These are phyloP conservation scores for Aethionema arabicum DNA, from an alignment of 345 rosid species.

Conservation along the genomic window DNA sequence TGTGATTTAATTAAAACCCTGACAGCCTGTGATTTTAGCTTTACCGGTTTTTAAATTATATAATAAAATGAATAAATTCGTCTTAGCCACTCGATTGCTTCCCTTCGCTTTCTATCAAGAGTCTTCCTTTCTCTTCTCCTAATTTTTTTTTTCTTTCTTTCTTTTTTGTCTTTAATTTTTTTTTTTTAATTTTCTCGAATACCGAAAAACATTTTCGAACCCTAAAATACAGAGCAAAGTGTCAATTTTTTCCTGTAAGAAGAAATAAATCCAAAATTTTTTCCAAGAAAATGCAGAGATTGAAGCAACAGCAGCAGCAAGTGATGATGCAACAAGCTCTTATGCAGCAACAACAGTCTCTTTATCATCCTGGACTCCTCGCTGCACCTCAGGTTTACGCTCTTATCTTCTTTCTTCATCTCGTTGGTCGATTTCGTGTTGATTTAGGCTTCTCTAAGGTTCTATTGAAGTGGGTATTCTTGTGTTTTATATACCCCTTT, in stretches of 20 bases:
- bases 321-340: slow-evolving; percentile 97
- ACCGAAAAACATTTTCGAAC: slow-evolving; percentile 32
- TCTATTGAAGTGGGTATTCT: not conserved
- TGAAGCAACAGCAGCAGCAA: slow-evolving; percentile 68
- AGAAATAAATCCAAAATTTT: not conserved
- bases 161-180: not conserved
- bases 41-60: slow-evolving; percentile 1
- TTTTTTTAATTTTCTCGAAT: slow-evolving; percentile 2
- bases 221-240: slow-evolving; percentile 35
- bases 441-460: slow-evolving; percentile 2
- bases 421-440: slow-evolving; percentile 10
- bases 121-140: slow-evolving; percentile 12
- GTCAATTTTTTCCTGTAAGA: slow-evolving; percentile 6
- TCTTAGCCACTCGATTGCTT: slow-evolving; percentile 38
- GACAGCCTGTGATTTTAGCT: slow-evolving; percentile 27
- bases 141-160: not conserved
- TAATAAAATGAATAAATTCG: slow-evolving; percentile 22
- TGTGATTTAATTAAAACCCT: not conserved
- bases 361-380: slow-evolving; percentile 88
- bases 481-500: slow-evolving; percentile 6
- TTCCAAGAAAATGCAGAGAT: slow-evolving; percentile 35
- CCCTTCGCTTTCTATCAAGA: slow-evolving; percentile 38
- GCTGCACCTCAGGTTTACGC: slow-evolving; percentile 80
- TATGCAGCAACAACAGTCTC: slow-evolving; percentile 92
- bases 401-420: slow-evolving; percentile 13